Base-by-base conservation (phyloP, 116 monocot genomes). In the Iris pallida region DNA sequence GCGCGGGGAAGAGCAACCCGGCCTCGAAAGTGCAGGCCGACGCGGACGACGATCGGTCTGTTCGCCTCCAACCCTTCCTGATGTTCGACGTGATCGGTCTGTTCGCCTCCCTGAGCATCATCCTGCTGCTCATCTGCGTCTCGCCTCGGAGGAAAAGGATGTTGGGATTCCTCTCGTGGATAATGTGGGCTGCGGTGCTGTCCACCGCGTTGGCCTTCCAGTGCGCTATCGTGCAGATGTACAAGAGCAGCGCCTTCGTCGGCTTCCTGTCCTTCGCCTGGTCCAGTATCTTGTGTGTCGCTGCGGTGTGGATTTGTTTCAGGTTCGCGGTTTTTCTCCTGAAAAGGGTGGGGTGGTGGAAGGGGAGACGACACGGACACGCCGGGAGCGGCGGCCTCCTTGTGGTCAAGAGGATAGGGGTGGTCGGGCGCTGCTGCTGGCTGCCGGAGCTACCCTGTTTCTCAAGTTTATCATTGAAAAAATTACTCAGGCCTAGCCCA, bases 101-200 rank as follows among this genome's bases (percentile, higher is more conserved):
- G 5, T 42, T 69, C 9, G 14, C 58, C 0, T 69, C 69, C 0
- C 55, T 69, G 16, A 69, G 58, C 47, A 47, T 69, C 14, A 69
- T 69, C 4, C 47, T 69, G 45, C 14, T 69, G 8, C 6, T 69
- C 1, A 59, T 69, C 1, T 69, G 58, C 14, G 47, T 17, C 2
- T 5, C 42, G 4, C 12, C 46, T 0, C 1, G 47, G 45, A 57
- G 18, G 57, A 69, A 58, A 46, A 17, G 15, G 45, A 57, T 57
- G 69, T 0, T 58, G 20, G 19, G 10, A 6, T 0, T 46, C 9
- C 4, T 58, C 46, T 5, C 47, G 41, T 19, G 44, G 69, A 46
- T 69, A 2, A 58, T 57, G 19, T 69, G 69, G 69, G 12, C 58
- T 4, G 45, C 69, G 10, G 57, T 69, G 8, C 58, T 69, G 17